These are phyloP conservation scores for Eucalyptus decipiens DNA, from an alignment of 345 rosid species.

Conservation along the genomic window DNA sequence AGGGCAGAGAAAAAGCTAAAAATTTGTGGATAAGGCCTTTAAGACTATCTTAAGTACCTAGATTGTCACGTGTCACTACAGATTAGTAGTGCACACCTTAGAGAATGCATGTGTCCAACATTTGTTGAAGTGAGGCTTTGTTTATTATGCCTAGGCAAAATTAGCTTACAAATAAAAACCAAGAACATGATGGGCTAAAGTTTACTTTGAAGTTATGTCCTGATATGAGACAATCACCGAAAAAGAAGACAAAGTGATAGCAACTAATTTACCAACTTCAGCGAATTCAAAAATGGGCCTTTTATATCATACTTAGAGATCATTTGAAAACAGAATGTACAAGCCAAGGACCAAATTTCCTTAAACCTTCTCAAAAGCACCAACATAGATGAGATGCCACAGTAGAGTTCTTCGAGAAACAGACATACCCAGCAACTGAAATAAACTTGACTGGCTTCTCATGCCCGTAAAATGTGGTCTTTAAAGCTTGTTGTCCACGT, in stretches of 20 bases:
- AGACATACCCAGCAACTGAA: slow-evolving; percentile 48
- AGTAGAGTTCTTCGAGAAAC: not conserved
- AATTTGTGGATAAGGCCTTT: not conserved
- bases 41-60: not conserved
- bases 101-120: not conserved
- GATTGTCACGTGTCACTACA: not conserved
- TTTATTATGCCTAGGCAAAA: not conserved
- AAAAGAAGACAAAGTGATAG: not conserved
- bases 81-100: not conserved
- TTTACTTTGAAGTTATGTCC: not conserved
- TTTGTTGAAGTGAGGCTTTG: not conserved
- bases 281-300: not conserved
- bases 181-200: not conserved
- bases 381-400: not conserved
- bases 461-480: slow-evolving; percentile 54
- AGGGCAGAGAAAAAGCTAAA: not conserved
- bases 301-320: not conserved
- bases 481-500: slow-evolving; percentile 44
- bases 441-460: slow-evolving; percentile 42
- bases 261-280: not conserved
- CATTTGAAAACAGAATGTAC: not conserved
- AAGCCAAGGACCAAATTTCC: not conserved
- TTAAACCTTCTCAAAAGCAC: not conserved
- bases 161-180: not conserved
- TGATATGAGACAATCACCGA: not conserved